Evolutionary conservation across 176 grass and related monocot species (phyloP).

Genomic region (Oryza officinalis): DNA sequence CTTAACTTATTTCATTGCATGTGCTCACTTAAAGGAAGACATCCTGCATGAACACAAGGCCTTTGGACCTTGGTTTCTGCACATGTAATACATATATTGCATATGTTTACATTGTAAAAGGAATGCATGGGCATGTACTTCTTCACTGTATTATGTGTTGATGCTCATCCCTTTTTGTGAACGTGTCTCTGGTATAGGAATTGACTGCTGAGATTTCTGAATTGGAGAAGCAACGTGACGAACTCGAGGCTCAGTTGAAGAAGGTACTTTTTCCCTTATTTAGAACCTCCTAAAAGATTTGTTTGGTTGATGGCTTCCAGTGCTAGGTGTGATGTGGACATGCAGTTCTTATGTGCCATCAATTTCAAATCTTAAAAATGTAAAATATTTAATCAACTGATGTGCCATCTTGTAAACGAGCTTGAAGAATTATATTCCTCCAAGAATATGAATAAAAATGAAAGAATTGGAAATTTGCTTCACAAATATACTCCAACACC

Average conservation of each 20-base stretch:
- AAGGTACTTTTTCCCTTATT: slow-evolving; percentile 59
- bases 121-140: not conserved
- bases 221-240: slow-evolving; percentile 91
- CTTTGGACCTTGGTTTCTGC: not conserved
- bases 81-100: not conserved
- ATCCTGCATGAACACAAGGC: slow-evolving; percentile 25
- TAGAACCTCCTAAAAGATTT: slow-evolving; percentile 17
- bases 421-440: slow-evolving; percentile 3
- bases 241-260: slow-evolving; percentile 92
- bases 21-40: slow-evolving; percentile 15
- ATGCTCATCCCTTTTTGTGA: not conserved
- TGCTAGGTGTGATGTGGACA: slow-evolving; percentile 5
- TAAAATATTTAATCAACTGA: slow-evolving; percentile 19
- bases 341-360: not conserved
- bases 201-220: slow-evolving; percentile 77
- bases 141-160: not conserved
- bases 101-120: slow-evolving; percentile 31
- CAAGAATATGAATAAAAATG: not conserved
- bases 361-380: not conserved
- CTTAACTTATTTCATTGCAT: slow-evolving; percentile 11
- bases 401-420: not conserved
- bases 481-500: not conserved
- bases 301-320: slow-evolving; percentile 20
- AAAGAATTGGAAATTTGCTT: not conserved
- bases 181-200: slow-evolving; percentile 59